Evolutionary conservation across 768 basidiomycete species (phyloP), one percentile per base, ranked within the genome.

Genomic region (Pleurotus giganteus): DNA sequence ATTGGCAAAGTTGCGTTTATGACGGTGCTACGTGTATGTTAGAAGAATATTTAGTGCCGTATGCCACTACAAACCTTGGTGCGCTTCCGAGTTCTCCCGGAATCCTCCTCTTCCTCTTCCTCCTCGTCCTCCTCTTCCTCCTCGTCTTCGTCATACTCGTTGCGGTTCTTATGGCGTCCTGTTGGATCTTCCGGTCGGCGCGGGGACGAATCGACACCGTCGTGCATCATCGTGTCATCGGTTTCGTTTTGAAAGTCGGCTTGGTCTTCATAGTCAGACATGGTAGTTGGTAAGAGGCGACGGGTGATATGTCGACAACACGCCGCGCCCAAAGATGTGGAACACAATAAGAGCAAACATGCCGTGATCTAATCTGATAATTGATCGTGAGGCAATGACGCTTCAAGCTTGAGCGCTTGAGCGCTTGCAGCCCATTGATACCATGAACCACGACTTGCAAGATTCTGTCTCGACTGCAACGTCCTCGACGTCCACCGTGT

Each of bases 1-100:
- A 66, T 84, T 89, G 23, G 83, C 79, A 15, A 78, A 75, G 52
- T 73, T 71, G 47, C 82, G 82, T 69, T 82, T 87, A 68, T 88
- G 87, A 57, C 85, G 82, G 57, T 80, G 84, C 84, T 86, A 57
- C 46, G 31, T 39, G 19, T 27, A 39, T 49, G 58, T 54, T 19
- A 53, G 34, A n/a, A n/a, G n/a, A n/a, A n/a, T n/a, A n/a, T 58
- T 57, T 15, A 54, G 52, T 41, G 3, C 31, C 28, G 55, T 26
- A 9, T 37, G 13, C 19, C 7, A 29, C 19, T 29, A 44, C 17
- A 21, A 41, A 85, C 86, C 75, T 88, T 89, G 53, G 79, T 75
- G 39, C 83, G 78, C 67, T 87, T 87, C 63, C 72, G 80, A 34
- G 76, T 76, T 56, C 76, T 72, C 60, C 75, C 61, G 24, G 82